Evolutionary conservation across 345 rosid genomes (phyloP).

Genomic region (Sapria himalayana): DNA sequence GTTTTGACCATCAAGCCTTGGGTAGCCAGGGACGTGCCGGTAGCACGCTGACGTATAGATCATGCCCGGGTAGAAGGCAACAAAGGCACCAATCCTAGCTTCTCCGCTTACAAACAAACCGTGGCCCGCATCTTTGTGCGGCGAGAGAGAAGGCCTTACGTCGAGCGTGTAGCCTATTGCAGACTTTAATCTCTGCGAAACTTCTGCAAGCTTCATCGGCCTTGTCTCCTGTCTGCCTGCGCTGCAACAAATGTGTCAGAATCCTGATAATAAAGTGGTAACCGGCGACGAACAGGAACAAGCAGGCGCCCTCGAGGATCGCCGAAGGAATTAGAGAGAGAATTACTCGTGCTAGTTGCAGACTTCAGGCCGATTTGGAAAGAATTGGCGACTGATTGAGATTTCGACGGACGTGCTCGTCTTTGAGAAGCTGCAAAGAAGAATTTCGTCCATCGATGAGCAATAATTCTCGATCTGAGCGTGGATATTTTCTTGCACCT

Average conservation of each 20-base stretch:
- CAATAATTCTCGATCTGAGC: slow-evolving; percentile 35
- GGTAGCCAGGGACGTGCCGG: slow-evolving; percentile 65
- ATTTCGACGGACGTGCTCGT: slow-evolving; percentile 8
- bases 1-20: slow-evolving; percentile 42
- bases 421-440: slow-evolving; percentile 20
- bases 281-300: no score
- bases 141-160: slow-evolving; percentile 44
- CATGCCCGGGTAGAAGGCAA: slow-evolving; percentile 79
- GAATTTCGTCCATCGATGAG: slow-evolving; percentile 39
- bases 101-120: slow-evolving; percentile 65
- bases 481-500: slow-evolving; percentile 63
- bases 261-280: no score
- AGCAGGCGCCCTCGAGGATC: no score
- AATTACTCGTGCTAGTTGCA: slow-evolving; percentile 35
- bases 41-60: slow-evolving; percentile 53
- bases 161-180: slow-evolving; percentile 37
- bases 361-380: slow-evolving; percentile 58
- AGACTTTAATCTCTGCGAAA: slow-evolving; percentile 45
- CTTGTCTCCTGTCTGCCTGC: slow-evolving; percentile 53
- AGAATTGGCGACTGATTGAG: slow-evolving; percentile 16
- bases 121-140: slow-evolving; percentile 51
- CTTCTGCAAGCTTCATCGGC: slow-evolving; percentile 29
- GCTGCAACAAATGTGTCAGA: no score
- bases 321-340: slow-evolving; percentile 11
- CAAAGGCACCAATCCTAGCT: slow-evolving; percentile 58